Evolutionary conservation across 768 basidiomycete species (phyloP).

Genomic region (Tulasnella sp.): DNA sequence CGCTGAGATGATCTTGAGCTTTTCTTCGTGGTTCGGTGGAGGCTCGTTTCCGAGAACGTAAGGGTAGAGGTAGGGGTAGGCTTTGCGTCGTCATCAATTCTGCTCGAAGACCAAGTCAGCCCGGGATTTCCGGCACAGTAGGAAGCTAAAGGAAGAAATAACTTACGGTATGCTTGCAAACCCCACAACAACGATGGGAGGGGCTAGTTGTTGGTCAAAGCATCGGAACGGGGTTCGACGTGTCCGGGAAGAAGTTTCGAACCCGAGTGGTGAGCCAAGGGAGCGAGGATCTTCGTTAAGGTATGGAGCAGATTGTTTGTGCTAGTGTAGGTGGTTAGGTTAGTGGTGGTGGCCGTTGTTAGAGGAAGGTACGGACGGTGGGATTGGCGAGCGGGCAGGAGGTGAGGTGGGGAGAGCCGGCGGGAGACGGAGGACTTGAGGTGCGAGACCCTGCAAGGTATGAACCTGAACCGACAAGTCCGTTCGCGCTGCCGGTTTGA

Average conservation of each 20-base stretch:
- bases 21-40: conserved; percentile 22
- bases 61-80: conserved; percentile 79
- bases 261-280: no score
- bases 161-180: conserved; percentile 66
- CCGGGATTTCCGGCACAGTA: no score
- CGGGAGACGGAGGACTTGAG: background rate
- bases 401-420: background rate
- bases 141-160: background rate
- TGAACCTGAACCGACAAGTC: background rate
- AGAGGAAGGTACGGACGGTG: no score
- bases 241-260: conserved; percentile 56
- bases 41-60: conserved; percentile 44
- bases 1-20: conserved; percentile 14
- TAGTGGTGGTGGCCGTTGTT: no score
- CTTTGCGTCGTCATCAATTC: conserved; percentile 83
- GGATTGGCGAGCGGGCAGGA: background rate
- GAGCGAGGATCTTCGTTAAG: no score
- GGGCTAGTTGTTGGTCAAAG: conserved; percentile 91
- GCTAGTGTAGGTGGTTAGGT: no score
- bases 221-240: conserved; percentile 46
- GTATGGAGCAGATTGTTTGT: no score
- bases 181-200: conserved; percentile 75
- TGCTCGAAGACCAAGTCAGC: background rate
- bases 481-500: background rate
- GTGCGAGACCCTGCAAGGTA: background rate